These are phyloP conservation scores for Mycosphaerella sp. DNA, from an alignment of 2,329 filamentous ascomycete species.

Conservation along the genomic window DNA sequence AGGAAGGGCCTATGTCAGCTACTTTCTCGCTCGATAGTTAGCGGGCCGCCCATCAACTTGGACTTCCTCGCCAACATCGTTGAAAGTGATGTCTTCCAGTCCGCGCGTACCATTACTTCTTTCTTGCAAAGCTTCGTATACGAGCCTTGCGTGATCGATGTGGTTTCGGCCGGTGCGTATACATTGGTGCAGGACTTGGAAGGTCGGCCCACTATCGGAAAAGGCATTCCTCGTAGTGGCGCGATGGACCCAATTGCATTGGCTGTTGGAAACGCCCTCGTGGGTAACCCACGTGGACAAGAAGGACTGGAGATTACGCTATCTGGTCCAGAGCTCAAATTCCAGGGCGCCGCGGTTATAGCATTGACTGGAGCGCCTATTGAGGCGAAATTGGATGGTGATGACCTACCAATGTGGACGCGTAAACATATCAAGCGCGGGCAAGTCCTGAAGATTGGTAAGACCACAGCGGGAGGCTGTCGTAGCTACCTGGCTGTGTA, in stretches of 20 bases:
- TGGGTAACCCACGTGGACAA: constrained; percentile 47
- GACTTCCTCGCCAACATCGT: constrained; percentile 50
- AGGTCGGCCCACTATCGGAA: constrained; percentile 50
- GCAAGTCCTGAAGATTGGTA: constrained; percentile 51
- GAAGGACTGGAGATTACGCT: constrained; percentile 57
- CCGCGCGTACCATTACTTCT: constrained; percentile 51
- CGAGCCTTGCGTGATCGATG: constrained; percentile 47
- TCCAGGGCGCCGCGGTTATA: constrained; percentile 49
- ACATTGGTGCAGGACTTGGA: constrained; percentile 55
- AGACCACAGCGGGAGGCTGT: constrained; percentile 48
- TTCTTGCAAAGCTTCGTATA: constrained; percentile 50
- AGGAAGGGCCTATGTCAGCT: constrained; percentile 41
- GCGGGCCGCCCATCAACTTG: constrained; percentile 52
- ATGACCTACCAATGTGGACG: constrained; percentile 50
- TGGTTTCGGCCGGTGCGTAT: constrained; percentile 51
- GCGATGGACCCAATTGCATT: constrained; percentile 57
- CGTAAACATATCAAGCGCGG: constrained; percentile 46
- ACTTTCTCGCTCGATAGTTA: constrained; percentile 43
- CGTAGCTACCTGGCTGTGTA: constrained; percentile 54
- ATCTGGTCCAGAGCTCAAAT: constrained; percentile 53
- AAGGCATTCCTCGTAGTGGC: constrained; percentile 54
- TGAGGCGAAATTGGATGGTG: constrained; percentile 47
- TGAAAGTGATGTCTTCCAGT: constrained; percentile 40
- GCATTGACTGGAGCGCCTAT: constrained; percentile 53
- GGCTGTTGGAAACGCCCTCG: constrained; percentile 53